Percentiles rank a stretch among this genome's conserved stretches.
Conservation (phyloP, 345 rosid species). For the Murraya koenigii region DNA sequence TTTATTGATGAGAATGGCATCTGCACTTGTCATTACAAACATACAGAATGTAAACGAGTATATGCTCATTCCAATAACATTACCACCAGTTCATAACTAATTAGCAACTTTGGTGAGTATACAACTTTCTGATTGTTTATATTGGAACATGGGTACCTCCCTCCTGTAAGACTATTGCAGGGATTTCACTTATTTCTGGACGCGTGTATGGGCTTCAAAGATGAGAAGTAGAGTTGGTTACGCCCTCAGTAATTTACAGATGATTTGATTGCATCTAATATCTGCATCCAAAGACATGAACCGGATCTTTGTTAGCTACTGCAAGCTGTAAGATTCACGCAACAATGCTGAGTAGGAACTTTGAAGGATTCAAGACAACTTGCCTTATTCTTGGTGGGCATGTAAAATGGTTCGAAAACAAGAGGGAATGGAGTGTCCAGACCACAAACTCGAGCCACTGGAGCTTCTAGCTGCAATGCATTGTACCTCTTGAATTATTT, state of each 20-base stretch:
- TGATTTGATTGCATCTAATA: slow-evolving; percentile 75
- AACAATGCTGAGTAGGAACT: not conserved
- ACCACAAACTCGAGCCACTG: slow-evolving; percentile 83
- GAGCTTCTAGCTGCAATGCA: slow-evolving; percentile 79
- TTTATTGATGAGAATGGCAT: too few relatives aligned
- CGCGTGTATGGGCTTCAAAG: too few relatives aligned
- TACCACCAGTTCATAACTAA: too few relatives aligned
- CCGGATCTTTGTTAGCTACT: not conserved
- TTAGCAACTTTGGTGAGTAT: too few relatives aligned
- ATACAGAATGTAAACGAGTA: too few relatives aligned
- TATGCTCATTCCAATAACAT: too few relatives aligned
- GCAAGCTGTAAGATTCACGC: not conserved
- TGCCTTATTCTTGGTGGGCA: slow-evolving; percentile 87
- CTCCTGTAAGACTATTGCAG: too few relatives aligned
- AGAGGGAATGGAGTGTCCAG: slow-evolving; percentile 91
- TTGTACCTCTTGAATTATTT: not conserved
- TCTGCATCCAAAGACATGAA: slow-evolving; percentile 39
- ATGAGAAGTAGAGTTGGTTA: not conserved
- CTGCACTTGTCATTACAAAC: too few relatives aligned
- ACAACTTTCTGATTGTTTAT: too few relatives aligned
- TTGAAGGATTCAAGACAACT: not conserved
- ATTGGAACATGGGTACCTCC: too few relatives aligned
- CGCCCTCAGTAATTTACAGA: slow-evolving; percentile 58
- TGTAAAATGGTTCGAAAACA: slow-evolving; percentile 86
- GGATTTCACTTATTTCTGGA: too few relatives aligned